These are phyloP conservation scores for Russula vinacea DNA, from an alignment of 768 basidiomycete species.

Conservation along the genomic window DNA sequence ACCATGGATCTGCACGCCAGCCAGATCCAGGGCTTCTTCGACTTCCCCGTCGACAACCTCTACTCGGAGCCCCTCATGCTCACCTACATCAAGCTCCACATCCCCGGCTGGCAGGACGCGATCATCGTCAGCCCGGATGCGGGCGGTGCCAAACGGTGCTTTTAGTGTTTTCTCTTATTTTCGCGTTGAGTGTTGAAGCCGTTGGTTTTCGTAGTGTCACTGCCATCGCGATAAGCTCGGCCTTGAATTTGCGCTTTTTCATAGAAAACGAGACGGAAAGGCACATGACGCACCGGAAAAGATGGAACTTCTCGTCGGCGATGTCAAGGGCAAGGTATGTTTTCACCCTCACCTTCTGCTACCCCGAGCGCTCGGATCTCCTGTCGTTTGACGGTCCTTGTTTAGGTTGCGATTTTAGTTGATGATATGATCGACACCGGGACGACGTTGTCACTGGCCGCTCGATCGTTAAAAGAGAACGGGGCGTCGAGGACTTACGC, in stretches of 20 bases:
- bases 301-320: constrained; percentile 94
- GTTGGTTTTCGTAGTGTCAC: constrained; percentile 61
- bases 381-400: constrained; percentile 23
- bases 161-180: constrained; percentile 33
- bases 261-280: constrained; percentile 79
- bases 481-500: constrained; percentile 87
- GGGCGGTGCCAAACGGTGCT: constrained; percentile 94
- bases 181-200: neutral
- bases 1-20: constrained; percentile 99
- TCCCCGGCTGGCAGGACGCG: constrained; percentile 79
- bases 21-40: constrained; percentile 99
- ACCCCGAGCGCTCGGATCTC: neutral
- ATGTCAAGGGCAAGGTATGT: constrained; percentile 81
- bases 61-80: constrained; percentile 96
- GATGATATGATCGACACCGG: constrained; percentile 99
- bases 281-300: constrained; percentile 61
- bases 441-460: constrained; percentile 80
- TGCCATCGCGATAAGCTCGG: constrained; percentile 90
- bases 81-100: constrained; percentile 83
- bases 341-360: neutral
- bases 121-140: constrained; percentile 98
- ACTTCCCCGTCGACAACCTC: constrained; percentile 96
- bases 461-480: constrained; percentile 79
- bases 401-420: constrained; percentile 85
- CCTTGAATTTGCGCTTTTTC: constrained; percentile 93